phyloP scores from a whole-genome alignment of 495 filamentous ascomycete genomes.

The Aspergillus hancockii region DNA sequence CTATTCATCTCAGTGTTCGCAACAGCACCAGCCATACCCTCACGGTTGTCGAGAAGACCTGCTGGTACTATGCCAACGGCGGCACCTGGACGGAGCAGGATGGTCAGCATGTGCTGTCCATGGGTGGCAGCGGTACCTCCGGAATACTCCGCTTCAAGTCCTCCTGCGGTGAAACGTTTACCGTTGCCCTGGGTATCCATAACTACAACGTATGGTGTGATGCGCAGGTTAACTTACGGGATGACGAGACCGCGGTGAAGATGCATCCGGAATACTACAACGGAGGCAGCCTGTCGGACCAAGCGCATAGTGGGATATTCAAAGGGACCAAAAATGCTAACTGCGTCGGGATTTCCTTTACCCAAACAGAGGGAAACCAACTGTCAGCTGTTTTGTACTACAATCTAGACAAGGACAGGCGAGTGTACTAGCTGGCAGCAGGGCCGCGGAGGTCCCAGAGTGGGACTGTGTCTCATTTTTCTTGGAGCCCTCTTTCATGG shows the following conservation, averaged over 20 bases:
- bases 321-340: neutral
- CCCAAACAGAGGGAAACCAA: neutral
- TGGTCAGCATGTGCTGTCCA: slow-evolving; percentile 8
- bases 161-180: slow-evolving; percentile 7
- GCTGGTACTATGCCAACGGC: slow-evolving; percentile 11
- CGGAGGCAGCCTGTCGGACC: slow-evolving; percentile 4
- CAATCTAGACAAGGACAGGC: neutral
- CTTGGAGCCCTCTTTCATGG: no score
- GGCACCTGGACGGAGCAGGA: slow-evolving; percentile 7
- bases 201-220: slow-evolving; percentile 9
- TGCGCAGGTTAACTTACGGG: slow-evolving; percentile 1
- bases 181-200: slow-evolving; percentile 9
- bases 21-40: slow-evolving; percentile 5
- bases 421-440: neutral
- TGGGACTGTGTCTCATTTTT: no score
- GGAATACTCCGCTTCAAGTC: slow-evolving; percentile 8
- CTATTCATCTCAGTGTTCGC: neutral
- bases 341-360: slow-evolving; percentile 1
- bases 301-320: neutral
- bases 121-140: slow-evolving; percentile 14
- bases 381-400: slow-evolving; percentile 1
- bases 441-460: no score
- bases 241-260: slow-evolving; percentile 6
- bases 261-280: slow-evolving; percentile 11
- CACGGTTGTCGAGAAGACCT: slow-evolving; percentile 10